These are phyloP conservation scores for Moringa oleifera DNA, from an alignment of 345 rosid genomes.

Conservation along the genomic window DNA sequence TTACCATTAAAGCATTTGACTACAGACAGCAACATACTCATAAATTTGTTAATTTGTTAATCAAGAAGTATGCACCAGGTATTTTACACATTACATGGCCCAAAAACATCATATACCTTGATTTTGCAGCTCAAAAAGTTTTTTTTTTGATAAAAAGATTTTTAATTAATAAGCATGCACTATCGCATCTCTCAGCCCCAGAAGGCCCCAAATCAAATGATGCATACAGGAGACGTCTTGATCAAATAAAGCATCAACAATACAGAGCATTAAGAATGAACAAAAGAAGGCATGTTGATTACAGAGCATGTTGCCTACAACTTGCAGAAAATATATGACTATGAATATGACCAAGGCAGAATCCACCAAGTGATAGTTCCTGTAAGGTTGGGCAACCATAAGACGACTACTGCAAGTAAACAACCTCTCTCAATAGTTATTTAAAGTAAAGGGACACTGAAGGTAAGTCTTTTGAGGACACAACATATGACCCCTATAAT, in stretches of 20 bases:
- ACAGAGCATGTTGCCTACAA: not conserved
- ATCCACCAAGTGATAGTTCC: not conserved
- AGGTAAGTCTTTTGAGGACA: not conserved
- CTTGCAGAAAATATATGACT: not conserved
- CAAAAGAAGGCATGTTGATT: not conserved
- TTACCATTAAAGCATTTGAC: too few relatives aligned
- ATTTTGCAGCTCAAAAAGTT: too few relatives aligned
- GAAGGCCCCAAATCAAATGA: not conserved
- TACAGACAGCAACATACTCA: too few relatives aligned
- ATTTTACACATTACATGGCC: too few relatives aligned
- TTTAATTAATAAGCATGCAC: too few relatives aligned
- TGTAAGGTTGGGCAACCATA: slow-evolving; percentile 9
- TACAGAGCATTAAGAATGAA: not conserved
- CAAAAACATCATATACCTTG: too few relatives aligned
- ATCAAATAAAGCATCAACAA: not conserved
- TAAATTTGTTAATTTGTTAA: too few relatives aligned
- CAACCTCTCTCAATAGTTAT: slow-evolving; percentile 5
- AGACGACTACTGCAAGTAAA: not conserved
- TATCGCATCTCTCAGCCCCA: too few relatives aligned
- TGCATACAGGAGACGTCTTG: not conserved
- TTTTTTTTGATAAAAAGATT: too few relatives aligned
- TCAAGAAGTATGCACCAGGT: too few relatives aligned
- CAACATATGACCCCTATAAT: slow-evolving; percentile 9
- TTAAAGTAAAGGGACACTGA: slow-evolving; percentile 1
- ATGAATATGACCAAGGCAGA: not conserved